Evolutionary conservation across 2,329 filamentous ascomycete species (phyloP).

Genomic region (Aspergillus tanneri): DNA sequence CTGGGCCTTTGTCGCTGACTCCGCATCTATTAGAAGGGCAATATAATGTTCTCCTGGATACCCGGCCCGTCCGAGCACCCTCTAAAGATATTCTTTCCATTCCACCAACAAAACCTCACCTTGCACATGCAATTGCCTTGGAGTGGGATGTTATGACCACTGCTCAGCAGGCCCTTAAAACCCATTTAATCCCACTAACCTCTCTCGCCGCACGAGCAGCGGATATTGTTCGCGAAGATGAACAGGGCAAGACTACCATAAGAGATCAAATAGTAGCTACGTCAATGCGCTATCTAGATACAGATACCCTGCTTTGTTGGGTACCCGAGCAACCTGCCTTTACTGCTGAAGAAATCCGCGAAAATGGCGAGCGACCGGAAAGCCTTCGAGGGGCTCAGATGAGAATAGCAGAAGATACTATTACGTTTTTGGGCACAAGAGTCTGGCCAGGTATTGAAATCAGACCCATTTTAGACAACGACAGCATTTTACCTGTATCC

Average conservation of each 20-base stretch:
- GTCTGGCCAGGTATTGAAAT: conserved; percentile 86
- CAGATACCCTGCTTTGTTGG: conserved; percentile 92
- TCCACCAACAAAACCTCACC: conserved; percentile 71
- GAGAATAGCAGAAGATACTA: conserved; percentile 66
- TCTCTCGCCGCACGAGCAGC: conserved; percentile 78
- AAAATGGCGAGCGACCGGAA: conserved; percentile 50
- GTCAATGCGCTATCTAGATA: conserved; percentile 82
- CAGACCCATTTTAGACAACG: conserved; percentile 72
- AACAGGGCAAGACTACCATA: conserved; percentile 50
- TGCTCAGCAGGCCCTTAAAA: conserved; percentile 77
- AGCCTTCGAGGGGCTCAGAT: conserved; percentile 72
- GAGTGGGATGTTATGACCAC: conserved; percentile 90
- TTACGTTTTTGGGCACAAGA: conserved; percentile 66
- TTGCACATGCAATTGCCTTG: conserved; percentile 80
- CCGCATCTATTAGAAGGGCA: conserved; percentile 41
- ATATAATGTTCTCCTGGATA: conserved; percentile 71
- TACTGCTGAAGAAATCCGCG: conserved; percentile 51
- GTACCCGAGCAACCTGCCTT: conserved; percentile 58
- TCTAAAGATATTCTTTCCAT: conserved; percentile 70
- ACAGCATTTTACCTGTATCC: conserved; percentile 70
- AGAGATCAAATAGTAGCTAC: conserved; percentile 65
- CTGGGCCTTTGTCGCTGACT: background rate
- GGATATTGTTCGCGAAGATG: conserved; percentile 73
- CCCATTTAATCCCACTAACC: conserved; percentile 87
- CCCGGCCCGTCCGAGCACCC: conserved; percentile 74